These are phyloP conservation scores for Monosporozyma unispora DNA, from an alignment of 805 yeast species.

Conservation along the genomic window DNA sequence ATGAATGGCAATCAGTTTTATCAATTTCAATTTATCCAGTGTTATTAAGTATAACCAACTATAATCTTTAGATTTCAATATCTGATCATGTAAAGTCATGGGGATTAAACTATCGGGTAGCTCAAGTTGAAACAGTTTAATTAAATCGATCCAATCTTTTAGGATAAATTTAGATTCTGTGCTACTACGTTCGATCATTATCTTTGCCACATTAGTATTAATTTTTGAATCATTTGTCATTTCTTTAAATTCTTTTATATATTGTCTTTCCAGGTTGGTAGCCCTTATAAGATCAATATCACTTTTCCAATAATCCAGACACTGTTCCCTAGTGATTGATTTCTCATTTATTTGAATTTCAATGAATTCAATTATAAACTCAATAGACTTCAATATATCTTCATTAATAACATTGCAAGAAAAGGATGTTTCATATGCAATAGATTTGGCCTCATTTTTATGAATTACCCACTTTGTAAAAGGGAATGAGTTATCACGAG, in stretches of 20 bases:
- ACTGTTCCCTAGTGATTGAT: conserved; percentile 1
- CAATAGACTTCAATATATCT: conserved; percentile 12
- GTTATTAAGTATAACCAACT: conserved; percentile 7
- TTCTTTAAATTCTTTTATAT: conserved; percentile 5
- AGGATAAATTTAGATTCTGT: conserved; percentile 2
- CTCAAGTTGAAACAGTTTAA: conserved; percentile 50
- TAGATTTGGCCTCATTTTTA: neutral
- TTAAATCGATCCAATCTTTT: conserved; percentile 30
- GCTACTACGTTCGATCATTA: neutral
- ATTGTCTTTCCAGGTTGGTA: conserved; percentile 11
- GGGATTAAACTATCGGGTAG: conserved; percentile 45
- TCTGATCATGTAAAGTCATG: conserved; percentile 5
- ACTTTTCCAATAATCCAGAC: conserved; percentile 10
- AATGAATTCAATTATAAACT: conserved; percentile 2
- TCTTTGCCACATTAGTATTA: neutral
- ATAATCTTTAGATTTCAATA: neutral
- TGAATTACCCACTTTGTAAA: conserved; percentile 5
- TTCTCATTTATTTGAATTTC: conserved; percentile 1
- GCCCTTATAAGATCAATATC: conserved; percentile 9
- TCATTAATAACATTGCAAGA: conserved; percentile 9
- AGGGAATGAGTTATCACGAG: conserved; percentile 10
- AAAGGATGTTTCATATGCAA: conserved; percentile 4
- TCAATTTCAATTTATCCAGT: conserved; percentile 3
- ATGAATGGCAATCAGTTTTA: conserved; percentile 2
- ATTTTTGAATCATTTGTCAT: neutral